Conservation (phyloP, 73 alveolate genomes). For the Tetrahymena thermophila region DNA sequence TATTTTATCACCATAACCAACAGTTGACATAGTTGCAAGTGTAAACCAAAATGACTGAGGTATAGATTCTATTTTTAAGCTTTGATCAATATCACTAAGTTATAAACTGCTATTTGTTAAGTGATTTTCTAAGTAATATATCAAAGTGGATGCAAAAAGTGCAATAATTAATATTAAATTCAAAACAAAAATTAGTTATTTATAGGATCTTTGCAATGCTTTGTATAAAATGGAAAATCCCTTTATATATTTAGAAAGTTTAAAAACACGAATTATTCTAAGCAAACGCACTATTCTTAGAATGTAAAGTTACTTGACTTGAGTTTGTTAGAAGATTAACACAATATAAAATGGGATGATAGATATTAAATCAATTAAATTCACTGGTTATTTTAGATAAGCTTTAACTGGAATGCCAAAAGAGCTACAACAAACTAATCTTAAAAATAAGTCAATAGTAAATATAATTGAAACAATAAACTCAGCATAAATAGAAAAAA, state of each 20-base stretch:
- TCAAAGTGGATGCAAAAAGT: constrained; percentile 9
- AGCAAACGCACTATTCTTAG: not conserved
- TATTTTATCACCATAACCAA: constrained; percentile 43
- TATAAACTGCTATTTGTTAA: not conserved
- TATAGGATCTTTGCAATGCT: not conserved
- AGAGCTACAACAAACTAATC: not conserved
- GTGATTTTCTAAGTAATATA: constrained; percentile 22
- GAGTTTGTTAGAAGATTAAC: not conserved
- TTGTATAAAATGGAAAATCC: not conserved
- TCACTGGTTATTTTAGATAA: not conserved
- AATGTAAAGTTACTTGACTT: not conserved
- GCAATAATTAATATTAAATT: constrained; percentile 5
- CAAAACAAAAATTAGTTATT: not conserved
- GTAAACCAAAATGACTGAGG: constrained; percentile 31
- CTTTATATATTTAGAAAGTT: not conserved
- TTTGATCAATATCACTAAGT: not conserved
- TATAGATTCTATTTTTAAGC: constrained; percentile 2
- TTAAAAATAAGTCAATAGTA: not conserved
- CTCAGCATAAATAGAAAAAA: not conserved
- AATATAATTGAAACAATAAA: not conserved
- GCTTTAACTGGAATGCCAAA: not conserved
- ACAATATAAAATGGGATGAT: not conserved
- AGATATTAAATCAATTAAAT: not conserved
- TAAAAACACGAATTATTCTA: not conserved
- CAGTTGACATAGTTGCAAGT: constrained; percentile 37